Conservation (phyloP, 2,329 filamentous ascomycete species). For the Botrytis porri region DNA sequence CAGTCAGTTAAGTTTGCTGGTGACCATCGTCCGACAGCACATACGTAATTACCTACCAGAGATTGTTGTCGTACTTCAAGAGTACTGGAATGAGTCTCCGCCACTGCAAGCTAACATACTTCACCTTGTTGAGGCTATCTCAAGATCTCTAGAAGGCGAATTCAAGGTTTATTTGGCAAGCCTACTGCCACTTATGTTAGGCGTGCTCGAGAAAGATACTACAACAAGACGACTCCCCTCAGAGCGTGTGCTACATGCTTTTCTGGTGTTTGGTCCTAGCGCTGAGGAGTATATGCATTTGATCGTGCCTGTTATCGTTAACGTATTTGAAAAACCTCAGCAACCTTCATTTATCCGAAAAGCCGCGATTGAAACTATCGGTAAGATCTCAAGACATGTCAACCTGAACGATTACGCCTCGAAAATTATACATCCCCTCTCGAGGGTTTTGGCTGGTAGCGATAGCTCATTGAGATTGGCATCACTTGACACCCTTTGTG, state of each 20-base stretch:
- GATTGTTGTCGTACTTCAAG: conserved; percentile 81
- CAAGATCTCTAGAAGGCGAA: conserved; percentile 89
- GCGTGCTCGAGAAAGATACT: conserved; percentile 82
- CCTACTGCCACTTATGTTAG: conserved; percentile 88
- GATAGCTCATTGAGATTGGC: conserved; percentile 74
- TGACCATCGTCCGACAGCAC: conserved; percentile 93
- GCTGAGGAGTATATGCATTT: conserved; percentile 99
- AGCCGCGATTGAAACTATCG: conserved; percentile 89
- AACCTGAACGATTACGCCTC: conserved; percentile 97
- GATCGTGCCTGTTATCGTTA: conserved; percentile 92
- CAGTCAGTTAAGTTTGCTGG: conserved; percentile 89
- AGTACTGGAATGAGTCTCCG: conserved; percentile 82
- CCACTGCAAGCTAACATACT: conserved; percentile 89
- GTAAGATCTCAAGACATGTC: conserved; percentile 90
- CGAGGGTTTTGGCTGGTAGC: conserved; percentile 70
- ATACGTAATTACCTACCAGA: conserved; percentile 86
- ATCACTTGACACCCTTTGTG: conserved; percentile 90
- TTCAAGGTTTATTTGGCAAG: conserved; percentile 95
- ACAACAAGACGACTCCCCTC: conserved; percentile 75
- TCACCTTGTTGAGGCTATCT: conserved; percentile 88
- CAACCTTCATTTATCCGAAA: conserved; percentile 79
- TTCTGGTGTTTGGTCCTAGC: conserved; percentile 92
- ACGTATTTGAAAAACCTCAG: conserved; percentile 85
- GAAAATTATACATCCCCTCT: conserved; percentile 91
- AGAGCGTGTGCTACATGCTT: conserved; percentile 88